Conservation (phyloP, 495 filamentous ascomycete genomes). For the Wilcoxina mikolae region DNA sequence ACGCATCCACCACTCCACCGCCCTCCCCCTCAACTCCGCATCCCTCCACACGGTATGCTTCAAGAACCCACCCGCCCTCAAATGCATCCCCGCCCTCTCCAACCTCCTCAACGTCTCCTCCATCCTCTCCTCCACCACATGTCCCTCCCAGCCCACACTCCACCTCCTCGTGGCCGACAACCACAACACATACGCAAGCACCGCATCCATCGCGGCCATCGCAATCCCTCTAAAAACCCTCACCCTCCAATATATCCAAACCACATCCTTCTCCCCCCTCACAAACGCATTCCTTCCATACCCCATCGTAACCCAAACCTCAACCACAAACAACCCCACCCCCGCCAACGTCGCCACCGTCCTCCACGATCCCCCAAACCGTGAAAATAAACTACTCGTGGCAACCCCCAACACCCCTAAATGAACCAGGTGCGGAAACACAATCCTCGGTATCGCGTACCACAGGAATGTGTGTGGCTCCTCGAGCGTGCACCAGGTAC, state of each 20-base stretch:
- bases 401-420: constrained; percentile 51
- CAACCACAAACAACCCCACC: constrained; percentile 43
- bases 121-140: constrained; percentile 35
- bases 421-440: constrained; percentile 66
- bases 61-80: constrained; percentile 40
- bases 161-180: constrained; percentile 59
- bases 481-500: constrained; percentile 69
- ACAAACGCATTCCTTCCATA: background rate
- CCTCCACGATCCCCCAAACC: constrained; percentile 50
- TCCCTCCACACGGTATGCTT: constrained; percentile 42
- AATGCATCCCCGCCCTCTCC: constrained; percentile 31
- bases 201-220: constrained; percentile 47
- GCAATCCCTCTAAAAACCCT: constrained; percentile 42
- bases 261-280: constrained; percentile 40
- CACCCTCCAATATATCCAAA: constrained; percentile 54
- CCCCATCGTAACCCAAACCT: constrained; percentile 38
- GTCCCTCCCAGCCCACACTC: constrained; percentile 33
- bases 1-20: constrained; percentile 38
- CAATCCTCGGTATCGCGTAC: constrained; percentile 61
- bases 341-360: constrained; percentile 49
- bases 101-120: constrained; percentile 33
- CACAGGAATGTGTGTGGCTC: constrained; percentile 56
- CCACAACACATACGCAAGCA: constrained; percentile 49
- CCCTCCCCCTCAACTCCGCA: constrained; percentile 36
- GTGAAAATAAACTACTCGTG: constrained; percentile 42